These are phyloP conservation scores for Funneliformis geosporum DNA, from an alignment of 192 early-diverging fungal species.

Conservation along the genomic window DNA sequence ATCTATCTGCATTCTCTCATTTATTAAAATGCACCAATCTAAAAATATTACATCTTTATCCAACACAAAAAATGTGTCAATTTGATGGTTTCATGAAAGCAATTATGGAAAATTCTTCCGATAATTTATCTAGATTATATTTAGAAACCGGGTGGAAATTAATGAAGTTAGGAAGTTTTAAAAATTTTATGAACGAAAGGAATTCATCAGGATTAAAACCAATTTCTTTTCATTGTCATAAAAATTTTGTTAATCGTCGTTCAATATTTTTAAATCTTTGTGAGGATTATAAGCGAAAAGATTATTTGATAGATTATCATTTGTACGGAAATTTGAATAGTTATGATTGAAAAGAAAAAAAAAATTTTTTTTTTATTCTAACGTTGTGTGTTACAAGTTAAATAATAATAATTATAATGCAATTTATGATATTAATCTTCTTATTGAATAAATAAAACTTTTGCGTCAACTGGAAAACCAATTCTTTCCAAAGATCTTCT, in stretches of 20 bases:
- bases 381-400: too few relatives aligned
- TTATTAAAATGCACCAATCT: neutral
- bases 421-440: neutral
- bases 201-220: neutral
- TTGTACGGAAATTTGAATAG: neutral
- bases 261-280: neutral
- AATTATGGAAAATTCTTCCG: neutral
- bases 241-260: neutral
- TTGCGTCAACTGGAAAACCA: neutral
- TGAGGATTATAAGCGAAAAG: neutral
- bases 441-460: neutral
- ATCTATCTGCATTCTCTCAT: neutral
- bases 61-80: neutral
- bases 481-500: neutral
- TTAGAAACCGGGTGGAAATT: neutral
- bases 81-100: neutral
- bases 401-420: too few relatives aligned
- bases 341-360: too few relatives aligned
- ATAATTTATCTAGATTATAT: neutral
- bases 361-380: too few relatives aligned
- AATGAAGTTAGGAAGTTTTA: neutral
- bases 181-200: neutral
- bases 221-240: neutral
- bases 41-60: neutral
- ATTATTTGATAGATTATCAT: neutral